Evolutionary conservation across 2,329 filamentous ascomycete genomes (phyloP), one percentile per base, ranked within the genome.

Genomic region (Colletotrichum salicis): DNA sequence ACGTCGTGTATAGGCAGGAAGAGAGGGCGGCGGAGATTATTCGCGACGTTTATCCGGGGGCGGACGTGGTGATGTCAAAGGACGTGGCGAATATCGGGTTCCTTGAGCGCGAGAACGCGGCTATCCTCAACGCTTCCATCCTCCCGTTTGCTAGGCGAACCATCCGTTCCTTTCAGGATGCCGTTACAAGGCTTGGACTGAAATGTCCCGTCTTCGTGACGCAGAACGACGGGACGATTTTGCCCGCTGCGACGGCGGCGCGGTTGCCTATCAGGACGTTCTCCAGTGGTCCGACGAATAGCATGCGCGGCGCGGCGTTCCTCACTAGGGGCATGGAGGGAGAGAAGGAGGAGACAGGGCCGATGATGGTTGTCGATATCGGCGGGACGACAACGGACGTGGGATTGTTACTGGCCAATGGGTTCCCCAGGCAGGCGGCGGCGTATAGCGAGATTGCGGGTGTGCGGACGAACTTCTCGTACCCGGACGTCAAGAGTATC

Each of bases 371-470:
- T 0, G 87, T 92, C 2, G 91, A 92, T 76, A 88, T 93, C 64
- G 91, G 91, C 0, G 91, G 91, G 3, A 93, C 91, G 0, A 92
- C 91, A 0, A 88, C 89, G 0, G 91, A 92, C 74, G 88, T 91
- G 7, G 90, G 91, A 0, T 78, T 91, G 1, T 78, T 93, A 3
- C 83, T 90, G 2, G 83, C 86, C 0, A 91, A 88, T 55, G 90
- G 91, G 0, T 90, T 92, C 58, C 91, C 91, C 0, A 84, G 90
- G 35, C 88, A 91, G 77, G 86, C 88, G 60, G 87, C 89, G 8
- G 89, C 89, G 0, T 91, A 90, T 72, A 90, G 87, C 51, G 86
- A 91, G 52, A 81, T 92, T 2, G 87, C 87, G 0, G 91, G 90
- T 0, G 88, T 93, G 2, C 84, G 89, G 8, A 90, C 89, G 80